A percentile compares a stretch with the other conserved stretches of the same genome.
These are phyloP conservation scores for Cystobasidium sp. DNA, from an alignment of 1,284 basidiomycete species.

Conservation along the genomic window DNA sequence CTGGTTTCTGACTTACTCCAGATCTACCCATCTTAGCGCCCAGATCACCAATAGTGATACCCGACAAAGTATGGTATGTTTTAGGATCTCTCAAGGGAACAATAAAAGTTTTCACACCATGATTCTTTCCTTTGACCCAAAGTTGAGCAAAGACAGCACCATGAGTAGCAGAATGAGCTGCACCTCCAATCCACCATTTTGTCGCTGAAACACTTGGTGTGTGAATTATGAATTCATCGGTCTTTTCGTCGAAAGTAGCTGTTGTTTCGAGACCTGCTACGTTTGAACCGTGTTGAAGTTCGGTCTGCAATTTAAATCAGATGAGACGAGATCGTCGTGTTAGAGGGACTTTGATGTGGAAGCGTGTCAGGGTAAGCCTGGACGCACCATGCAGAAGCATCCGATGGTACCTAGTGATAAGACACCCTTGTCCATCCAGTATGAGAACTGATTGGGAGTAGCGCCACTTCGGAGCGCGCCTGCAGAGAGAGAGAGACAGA, in stretches of 20 bases:
- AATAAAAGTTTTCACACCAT: slow-evolving; percentile 66
- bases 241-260: slow-evolving; percentile 62
- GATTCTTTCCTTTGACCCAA: slow-evolving; percentile 62
- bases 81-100: slow-evolving; percentile 63
- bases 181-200: slow-evolving; percentile 66
- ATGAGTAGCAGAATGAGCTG: slow-evolving; percentile 65
- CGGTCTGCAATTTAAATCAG: neutral
- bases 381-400: slow-evolving; percentile 63
- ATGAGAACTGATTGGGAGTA: slow-evolving; percentile 58
- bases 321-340: neutral
- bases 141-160: slow-evolving; percentile 65
- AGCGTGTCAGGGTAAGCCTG: slow-evolving; percentile 19
- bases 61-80: slow-evolving; percentile 61
- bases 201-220: slow-evolving; percentile 63
- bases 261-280: slow-evolving; percentile 66
- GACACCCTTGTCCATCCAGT: slow-evolving; percentile 64
- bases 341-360: slow-evolving; percentile 1
- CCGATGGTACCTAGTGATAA: slow-evolving; percentile 63
- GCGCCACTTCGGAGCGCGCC: slow-evolving; percentile 49
- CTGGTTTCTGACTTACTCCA: too few relatives aligned
- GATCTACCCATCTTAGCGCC: slow-evolving; percentile 67
- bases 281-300: slow-evolving; percentile 60
- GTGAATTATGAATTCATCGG: slow-evolving; percentile 65
- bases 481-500: neutral
- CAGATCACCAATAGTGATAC: slow-evolving; percentile 65